Evolutionary conservation across 495 filamentous ascomycete genomes (phyloP).

Genomic region (Xylaria flabelliformis): DNA sequence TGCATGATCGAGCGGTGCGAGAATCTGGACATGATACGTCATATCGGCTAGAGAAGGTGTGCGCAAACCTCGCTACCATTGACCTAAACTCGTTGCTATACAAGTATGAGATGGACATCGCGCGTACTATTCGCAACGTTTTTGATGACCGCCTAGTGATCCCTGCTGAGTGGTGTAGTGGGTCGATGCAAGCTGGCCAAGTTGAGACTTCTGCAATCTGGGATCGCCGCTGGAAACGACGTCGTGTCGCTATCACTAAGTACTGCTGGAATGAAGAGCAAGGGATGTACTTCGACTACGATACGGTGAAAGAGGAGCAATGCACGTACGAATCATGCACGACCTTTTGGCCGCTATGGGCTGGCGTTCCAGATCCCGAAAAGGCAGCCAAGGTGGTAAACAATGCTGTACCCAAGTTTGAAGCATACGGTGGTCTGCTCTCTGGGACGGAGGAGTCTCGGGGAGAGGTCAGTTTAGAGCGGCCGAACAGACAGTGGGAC

Average conservation of each 20-base stretch:
- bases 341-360: slow-evolving; percentile 97
- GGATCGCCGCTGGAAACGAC: slow-evolving; percentile 82
- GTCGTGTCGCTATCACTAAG: slow-evolving; percentile 82
- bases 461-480: slow-evolving; percentile 75
- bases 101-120: slow-evolving; percentile 95
- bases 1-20: slow-evolving; percentile 91
- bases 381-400: slow-evolving; percentile 80
- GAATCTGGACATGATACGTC: slow-evolving; percentile 98
- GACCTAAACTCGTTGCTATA: slow-evolving; percentile 93
- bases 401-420: slow-evolving; percentile 81
- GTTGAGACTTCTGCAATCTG: slow-evolving; percentile 82
- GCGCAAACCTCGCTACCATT: slow-evolving; percentile 88
- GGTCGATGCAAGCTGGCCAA: slow-evolving; percentile 60
- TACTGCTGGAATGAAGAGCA: slow-evolving; percentile 88
- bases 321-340: slow-evolving; percentile 84
- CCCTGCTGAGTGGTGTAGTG: slow-evolving; percentile 77
- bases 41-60: slow-evolving; percentile 87
- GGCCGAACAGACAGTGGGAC: slow-evolving; percentile 96
- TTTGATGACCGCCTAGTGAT: slow-evolving; percentile 82
- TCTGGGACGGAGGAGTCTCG: slow-evolving; percentile 87
- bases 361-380: slow-evolving; percentile 77
- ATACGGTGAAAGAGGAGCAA: slow-evolving; percentile 79
- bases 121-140: slow-evolving; percentile 76
- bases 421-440: slow-evolving; percentile 85
- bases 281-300: slow-evolving; percentile 97